These are phyloP conservation scores for Metschnikowia cubensis DNA, from an alignment of 805 yeast species.

Conservation along the genomic window DNA sequence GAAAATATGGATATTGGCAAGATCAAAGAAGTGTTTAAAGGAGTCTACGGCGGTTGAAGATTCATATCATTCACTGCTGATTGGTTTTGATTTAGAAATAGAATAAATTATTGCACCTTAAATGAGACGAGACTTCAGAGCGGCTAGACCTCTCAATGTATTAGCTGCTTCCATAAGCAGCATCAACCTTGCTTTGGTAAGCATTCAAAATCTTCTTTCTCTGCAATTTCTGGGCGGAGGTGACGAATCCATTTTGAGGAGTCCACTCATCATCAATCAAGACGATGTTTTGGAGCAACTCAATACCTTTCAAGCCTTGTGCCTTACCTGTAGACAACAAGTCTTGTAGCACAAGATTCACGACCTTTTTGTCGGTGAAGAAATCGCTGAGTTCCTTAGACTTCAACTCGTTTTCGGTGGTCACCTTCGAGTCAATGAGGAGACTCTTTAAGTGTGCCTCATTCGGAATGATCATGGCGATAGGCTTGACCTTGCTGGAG, in stretches of 20 bases:
- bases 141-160: background rate
- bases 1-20: conserved; percentile 35
- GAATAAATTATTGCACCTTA: background rate
- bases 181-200: conserved; percentile 64
- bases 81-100: background rate
- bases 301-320: conserved; percentile 83
- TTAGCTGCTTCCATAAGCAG: conserved; percentile 42
- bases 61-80: background rate
- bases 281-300: conserved; percentile 73
- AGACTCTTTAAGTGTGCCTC: conserved; percentile 55
- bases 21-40: conserved; percentile 44
- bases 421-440: conserved; percentile 48
- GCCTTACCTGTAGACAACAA: conserved; percentile 71
- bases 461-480: conserved; percentile 85
- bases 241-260: conserved; percentile 89
- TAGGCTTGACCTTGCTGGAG: conserved; percentile 79
- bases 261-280: conserved; percentile 94
- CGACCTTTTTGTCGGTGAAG: conserved; percentile 54
- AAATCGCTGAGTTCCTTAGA: conserved; percentile 46
- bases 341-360: conserved; percentile 50
- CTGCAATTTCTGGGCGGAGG: conserved; percentile 94
- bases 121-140: background rate
- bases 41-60: conserved; percentile 38
- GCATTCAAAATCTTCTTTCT: conserved; percentile 80
- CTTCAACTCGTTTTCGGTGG: conserved; percentile 46